Percentiles rank a stretch among this genome's conserved stretches.
phyloP scores from a whole-genome alignment of 2,329 filamentous ascomycete genomes.

The Tolypocladium pustulatum region DNA sequence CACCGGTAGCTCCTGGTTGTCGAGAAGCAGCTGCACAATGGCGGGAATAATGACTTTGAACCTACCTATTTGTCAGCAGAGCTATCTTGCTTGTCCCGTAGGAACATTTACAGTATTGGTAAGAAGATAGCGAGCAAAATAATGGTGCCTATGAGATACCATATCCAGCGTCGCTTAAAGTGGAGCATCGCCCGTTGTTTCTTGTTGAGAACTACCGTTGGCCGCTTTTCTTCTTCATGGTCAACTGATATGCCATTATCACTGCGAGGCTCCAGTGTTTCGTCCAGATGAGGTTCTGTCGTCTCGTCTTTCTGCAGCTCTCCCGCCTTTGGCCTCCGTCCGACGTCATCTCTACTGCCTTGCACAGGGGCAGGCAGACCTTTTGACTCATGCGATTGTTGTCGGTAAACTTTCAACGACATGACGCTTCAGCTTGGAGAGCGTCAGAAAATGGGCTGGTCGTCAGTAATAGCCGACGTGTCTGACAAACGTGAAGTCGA shows the following conservation, averaged over 20 bases:
- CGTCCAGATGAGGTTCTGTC: no score
- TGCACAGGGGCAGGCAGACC: no score
- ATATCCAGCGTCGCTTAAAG: background rate
- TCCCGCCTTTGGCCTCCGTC: background rate
- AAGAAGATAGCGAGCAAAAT: background rate
- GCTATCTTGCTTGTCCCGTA: background rate
- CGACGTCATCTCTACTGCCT: background rate
- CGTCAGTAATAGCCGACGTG: background rate
- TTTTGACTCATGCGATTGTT: background rate
- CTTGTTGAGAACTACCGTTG: background rate
- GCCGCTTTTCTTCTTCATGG: background rate
- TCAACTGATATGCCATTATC: background rate
- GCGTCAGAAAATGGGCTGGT: background rate
- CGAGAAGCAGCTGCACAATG: background rate
- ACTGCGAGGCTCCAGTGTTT: background rate
- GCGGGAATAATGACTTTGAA: background rate
- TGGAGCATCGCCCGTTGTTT: background rate
- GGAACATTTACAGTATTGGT: background rate
- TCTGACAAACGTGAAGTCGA: background rate
- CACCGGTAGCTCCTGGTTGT: background rate
- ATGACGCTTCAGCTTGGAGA: background rate
- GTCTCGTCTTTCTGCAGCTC: no score
- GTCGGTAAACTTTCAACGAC: background rate
- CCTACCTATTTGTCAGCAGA: background rate
- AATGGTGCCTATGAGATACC: background rate